phyloP scores from a whole-genome alignment of 2,329 filamentous ascomycete species.

The Fusarium protoensiforme region DNA sequence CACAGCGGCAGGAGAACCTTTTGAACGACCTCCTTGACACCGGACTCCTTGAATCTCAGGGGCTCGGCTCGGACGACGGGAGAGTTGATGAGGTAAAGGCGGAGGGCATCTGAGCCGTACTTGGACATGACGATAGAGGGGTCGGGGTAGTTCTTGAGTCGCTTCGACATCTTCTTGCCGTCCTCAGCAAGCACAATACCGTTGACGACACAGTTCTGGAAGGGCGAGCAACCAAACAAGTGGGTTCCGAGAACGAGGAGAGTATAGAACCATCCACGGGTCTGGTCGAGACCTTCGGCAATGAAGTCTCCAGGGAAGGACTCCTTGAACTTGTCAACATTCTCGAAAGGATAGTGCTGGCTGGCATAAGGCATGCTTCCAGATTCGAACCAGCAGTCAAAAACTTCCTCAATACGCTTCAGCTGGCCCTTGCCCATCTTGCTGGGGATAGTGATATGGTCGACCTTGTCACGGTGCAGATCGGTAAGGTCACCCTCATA shows the following conservation, averaged over 20 bases:
- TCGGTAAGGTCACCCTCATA: conserved; percentile 85
- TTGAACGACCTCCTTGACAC: conserved; percentile 94
- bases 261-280: conserved; percentile 97
- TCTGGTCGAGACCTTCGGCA: conserved; percentile 92
- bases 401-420: conserved; percentile 85
- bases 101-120: conserved; percentile 91
- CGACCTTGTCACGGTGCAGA: conserved; percentile 91
- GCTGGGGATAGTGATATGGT: conserved; percentile 93
- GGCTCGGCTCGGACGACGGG: conserved; percentile 94
- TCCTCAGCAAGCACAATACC: conserved; percentile 94
- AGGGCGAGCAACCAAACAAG: conserved; percentile 85
- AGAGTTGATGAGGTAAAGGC: conserved; percentile 96
- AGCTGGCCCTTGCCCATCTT: conserved; percentile 87
- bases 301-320: conserved; percentile 95
- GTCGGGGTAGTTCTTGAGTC: conserved; percentile 95
- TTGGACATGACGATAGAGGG: conserved; percentile 84
- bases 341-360: conserved; percentile 92
- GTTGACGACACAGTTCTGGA: conserved; percentile 97
- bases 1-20: conserved; percentile 91
- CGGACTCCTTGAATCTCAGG: conserved; percentile 88
- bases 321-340: conserved; percentile 81
- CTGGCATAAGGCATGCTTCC: conserved; percentile 95
- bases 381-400: conserved; percentile 98
- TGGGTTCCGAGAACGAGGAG: conserved; percentile 88
- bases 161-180: conserved; percentile 99